phyloP scores from a whole-genome alignment of 2,329 filamentous ascomycete genomes.

The Paramyrothecium sp. region DNA sequence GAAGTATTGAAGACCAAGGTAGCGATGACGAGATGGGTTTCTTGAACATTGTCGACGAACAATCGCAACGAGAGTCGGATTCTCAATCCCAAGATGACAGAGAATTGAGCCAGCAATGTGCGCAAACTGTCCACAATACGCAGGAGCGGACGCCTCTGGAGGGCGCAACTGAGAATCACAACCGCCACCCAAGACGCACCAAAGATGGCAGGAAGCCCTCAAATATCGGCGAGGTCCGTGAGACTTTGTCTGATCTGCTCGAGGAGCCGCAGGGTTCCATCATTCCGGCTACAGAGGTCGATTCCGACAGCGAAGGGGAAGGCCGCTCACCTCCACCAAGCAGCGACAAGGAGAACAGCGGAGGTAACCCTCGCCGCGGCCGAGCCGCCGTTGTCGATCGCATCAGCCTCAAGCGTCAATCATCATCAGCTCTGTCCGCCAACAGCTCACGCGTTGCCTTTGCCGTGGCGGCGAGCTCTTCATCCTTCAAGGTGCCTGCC shows the following conservation, averaged over 20 bases:
- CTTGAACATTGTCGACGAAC: conserved; percentile 47
- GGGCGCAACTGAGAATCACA: conserved; percentile 42
- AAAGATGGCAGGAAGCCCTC: conserved; percentile 65
- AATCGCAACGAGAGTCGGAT: conserved; percentile 30
- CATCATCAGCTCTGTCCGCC: conserved; percentile 34
- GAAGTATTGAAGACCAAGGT: conserved; percentile 81
- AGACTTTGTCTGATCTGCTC: conserved; percentile 80
- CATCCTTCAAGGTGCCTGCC: conserved; percentile 65
- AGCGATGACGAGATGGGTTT: conserved; percentile 77
- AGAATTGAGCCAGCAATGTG: conserved; percentile 20
- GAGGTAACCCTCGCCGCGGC: conserved; percentile 32
- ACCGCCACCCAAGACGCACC: conserved; percentile 62
- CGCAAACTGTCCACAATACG: conserved; percentile 45
- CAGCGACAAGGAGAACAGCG: conserved; percentile 51
- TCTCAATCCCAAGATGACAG: conserved; percentile 28
- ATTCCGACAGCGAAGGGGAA: conserved; percentile 41
- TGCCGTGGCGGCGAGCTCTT: conserved; percentile 36
- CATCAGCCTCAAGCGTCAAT: conserved; percentile 64
- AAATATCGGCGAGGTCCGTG: conserved; percentile 76
- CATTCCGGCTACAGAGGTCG: conserved; percentile 41
- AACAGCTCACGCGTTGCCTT: conserved; percentile 54
- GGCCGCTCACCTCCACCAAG: conserved; percentile 19
- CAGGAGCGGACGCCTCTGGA: conserved; percentile 42
- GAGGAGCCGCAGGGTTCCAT: conserved; percentile 60
- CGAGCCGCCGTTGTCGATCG: conserved; percentile 64